Evolutionary conservation across 2,329 filamentous ascomycete genomes (phyloP).

Genomic region (Aureobasidium melanogenum): DNA sequence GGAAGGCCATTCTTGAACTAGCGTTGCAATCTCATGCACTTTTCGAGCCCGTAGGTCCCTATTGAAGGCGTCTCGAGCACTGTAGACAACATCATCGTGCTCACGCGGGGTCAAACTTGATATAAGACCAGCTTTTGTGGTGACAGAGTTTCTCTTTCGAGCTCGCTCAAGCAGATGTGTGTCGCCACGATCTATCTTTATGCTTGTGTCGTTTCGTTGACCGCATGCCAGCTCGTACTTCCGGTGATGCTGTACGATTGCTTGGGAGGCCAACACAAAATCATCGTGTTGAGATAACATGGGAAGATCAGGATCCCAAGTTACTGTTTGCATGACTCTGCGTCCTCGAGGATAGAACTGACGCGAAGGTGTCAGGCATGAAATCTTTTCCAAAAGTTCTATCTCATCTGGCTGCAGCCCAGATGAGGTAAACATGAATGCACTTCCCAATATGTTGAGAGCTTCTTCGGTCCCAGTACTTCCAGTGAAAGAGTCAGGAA

Average conservation of each 20-base stretch:
- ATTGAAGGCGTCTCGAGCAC: background rate
- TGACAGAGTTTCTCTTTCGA: background rate
- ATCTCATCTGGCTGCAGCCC: slow-evolving; percentile 17
- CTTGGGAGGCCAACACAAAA: slow-evolving; percentile 13
- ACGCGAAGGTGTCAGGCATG: slow-evolving; percentile 25
- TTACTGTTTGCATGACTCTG: slow-evolving; percentile 35
- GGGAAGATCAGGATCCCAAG: slow-evolving; percentile 34
- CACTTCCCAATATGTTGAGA: slow-evolving; percentile 17
- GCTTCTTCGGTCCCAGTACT: slow-evolving; percentile 53
- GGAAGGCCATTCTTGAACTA: background rate
- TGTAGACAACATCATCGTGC: background rate
- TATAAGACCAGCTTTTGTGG: background rate
- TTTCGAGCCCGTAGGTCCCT: background rate
- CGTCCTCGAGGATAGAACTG: slow-evolving; percentile 36
- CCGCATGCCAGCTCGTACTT: background rate
- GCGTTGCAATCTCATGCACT: background rate
- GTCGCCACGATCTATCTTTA: background rate
- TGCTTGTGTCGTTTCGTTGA: background rate
- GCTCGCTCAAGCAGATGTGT: background rate
- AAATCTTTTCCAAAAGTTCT: slow-evolving; percentile 21
- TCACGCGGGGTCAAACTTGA: background rate
- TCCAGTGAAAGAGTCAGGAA: slow-evolving; percentile 50
- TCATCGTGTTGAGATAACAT: slow-evolving; percentile 32
- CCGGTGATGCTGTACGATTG: slow-evolving; percentile 20
- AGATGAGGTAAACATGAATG: slow-evolving; percentile 18